Evolutionary conservation across 768 basidiomycete species (phyloP), one percentile per base, ranked within the genome.

Genomic region (Tricholoma saponaceum): DNA sequence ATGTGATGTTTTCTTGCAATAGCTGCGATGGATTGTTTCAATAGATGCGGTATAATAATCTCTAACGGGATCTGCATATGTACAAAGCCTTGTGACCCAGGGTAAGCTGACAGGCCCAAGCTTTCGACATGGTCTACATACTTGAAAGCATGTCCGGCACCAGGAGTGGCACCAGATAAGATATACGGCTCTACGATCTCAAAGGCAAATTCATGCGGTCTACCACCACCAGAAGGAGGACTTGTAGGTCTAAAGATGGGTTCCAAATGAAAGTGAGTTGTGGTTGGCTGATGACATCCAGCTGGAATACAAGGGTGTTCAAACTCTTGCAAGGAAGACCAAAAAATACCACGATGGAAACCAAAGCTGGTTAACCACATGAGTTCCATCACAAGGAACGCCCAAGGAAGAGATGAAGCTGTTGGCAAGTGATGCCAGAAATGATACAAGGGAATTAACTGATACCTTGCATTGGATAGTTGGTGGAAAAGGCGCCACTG

Each of bases 1-100:
- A 33, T 33, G 32, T 33, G 32, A 33, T 73, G 20, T 33, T 33
- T 33, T 12, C 32, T 33, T 33, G 32, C 32, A 33, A 70, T 67
- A 5, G 3, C 37, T 16, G 37, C 16, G 5, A 39, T 39, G n/a
- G 37, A 39, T 7, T 39, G 37, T n/a, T 39, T 39, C 10, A 14
- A 39, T n/a, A n/a, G 37, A 39, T 39, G 37, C n/a, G 16, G 37
- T 3, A 39, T 14, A 16, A 39, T 39, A n/a, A 39, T 39, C 16
- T 39, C 37, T 39, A 39, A 39, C 4, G 37, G 37, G n/a, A 39
- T 39, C 37, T 39, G 37, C 37, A 39, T 7, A 39, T 39, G 37
- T 39, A 39, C n/a, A n/a, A 39, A 39, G 14, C n/a, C n/a, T 14
- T 39, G 16, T n/a, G n/a, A 39, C n/a, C 16, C 16, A 7, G 37